phyloP scores from a whole-genome alignment of 495 filamentous ascomycete species.

The Chlorociboria aeruginascens region DNA sequence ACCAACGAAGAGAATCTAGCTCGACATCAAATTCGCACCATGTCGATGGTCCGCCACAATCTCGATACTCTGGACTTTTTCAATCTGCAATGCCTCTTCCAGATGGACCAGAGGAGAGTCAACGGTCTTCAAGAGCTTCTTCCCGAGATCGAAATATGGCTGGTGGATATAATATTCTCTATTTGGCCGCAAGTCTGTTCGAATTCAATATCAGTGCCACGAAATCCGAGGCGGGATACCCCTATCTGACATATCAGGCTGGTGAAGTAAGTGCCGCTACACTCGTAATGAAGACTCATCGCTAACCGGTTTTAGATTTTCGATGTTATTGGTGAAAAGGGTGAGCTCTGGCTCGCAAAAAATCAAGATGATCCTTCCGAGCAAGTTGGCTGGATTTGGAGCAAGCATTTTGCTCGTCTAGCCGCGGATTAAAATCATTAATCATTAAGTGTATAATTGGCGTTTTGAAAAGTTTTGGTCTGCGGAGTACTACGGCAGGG shows the following conservation, averaged over 20 bases:
- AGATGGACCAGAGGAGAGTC: constrained; percentile 42
- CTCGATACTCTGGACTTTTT: constrained; percentile 53
- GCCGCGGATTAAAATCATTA: constrained; percentile 24
- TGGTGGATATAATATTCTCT: constrained; percentile 47
- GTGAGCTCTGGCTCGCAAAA: constrained; percentile 92
- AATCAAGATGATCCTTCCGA: constrained; percentile 81
- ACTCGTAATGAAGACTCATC: constrained; percentile 8
- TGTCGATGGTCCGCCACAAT: constrained; percentile 15
- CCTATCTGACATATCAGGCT: constrained; percentile 87
- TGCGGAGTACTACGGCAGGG: too few species aligned
- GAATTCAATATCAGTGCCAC: constrained; percentile 92
- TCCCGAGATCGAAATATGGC: constrained; percentile 32
- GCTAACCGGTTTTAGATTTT: constrained; percentile 43
- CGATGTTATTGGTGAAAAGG: constrained; percentile 87
- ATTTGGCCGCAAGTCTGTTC: constrained; percentile 86
- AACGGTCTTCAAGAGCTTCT: constrained; percentile 32
- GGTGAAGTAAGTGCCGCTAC: constrained; percentile 53
- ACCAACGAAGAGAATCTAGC: constrained; percentile 26
- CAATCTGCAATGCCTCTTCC: constrained; percentile 77
- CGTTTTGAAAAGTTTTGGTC: constrained; percentile 2
- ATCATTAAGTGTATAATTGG: constrained; percentile 9
- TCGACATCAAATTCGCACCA: constrained; percentile 16
- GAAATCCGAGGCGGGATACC: constrained; percentile 87
- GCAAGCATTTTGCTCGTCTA: constrained; percentile 85
- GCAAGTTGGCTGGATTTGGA: constrained; percentile 96